Evolutionary conservation across 1,284 basidiomycete genomes (phyloP).

Genomic region (Phaffia rhodozyma): DNA sequence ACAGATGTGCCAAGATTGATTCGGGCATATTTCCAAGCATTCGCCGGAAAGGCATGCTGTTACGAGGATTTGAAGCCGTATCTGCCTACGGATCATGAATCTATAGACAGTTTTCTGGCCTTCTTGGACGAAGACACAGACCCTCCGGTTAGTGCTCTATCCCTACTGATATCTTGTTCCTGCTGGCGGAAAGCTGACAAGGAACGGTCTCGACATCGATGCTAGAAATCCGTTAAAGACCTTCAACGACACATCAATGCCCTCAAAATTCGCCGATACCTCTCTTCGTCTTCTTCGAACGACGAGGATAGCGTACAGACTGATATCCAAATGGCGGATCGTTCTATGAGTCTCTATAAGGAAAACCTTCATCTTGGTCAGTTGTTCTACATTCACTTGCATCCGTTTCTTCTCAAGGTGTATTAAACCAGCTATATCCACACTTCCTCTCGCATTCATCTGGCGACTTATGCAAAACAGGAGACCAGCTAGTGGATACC

Average conservation of each 20-base stretch:
- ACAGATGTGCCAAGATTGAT: constrained; percentile 21
- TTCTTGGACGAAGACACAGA: background rate
- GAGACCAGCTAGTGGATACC: constrained; percentile 49
- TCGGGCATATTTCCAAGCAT: constrained; percentile 53
- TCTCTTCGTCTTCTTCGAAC: background rate
- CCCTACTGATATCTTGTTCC: background rate
- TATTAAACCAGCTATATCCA: no score
- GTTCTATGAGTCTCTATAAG: constrained; percentile 51
- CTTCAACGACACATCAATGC: constrained; percentile 55
- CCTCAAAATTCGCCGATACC: constrained; percentile 55
- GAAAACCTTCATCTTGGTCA: constrained; percentile 52
- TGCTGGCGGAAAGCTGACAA: background rate
- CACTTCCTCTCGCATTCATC: background rate
- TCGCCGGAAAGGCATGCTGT: constrained; percentile 70
- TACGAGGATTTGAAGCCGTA: constrained; percentile 70
- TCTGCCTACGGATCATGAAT: constrained; percentile 1
- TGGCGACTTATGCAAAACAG: constrained; percentile 18
- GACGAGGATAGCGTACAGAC: background rate
- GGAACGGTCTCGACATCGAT: background rate
- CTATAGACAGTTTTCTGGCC: background rate
- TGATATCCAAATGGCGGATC: constrained; percentile 36
- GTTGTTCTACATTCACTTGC: background rate
- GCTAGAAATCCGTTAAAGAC: constrained; percentile 40
- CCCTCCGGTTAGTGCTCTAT: background rate
- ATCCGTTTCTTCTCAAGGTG: background rate